phyloP scores from a whole-genome alignment of 2,329 filamentous ascomycete genomes.

The Hypoxylon sp. region DNA sequence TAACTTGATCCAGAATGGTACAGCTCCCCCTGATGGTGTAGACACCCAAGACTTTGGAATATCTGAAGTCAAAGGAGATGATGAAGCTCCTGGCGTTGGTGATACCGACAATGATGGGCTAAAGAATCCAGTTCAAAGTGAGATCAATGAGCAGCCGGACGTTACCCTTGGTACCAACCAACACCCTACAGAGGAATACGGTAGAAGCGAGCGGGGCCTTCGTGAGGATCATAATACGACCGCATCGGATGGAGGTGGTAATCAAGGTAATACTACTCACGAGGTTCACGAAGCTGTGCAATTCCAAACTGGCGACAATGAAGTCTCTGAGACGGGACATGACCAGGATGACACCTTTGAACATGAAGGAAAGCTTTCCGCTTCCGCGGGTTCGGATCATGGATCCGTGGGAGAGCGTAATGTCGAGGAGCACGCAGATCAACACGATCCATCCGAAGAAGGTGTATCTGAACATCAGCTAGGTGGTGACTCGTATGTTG shows the following conservation, averaged over 20 bases:
- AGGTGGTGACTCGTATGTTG: constrained; percentile 41
- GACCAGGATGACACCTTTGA: constrained; percentile 19
- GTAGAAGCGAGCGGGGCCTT: background rate
- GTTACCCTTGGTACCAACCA: constrained; percentile 1
- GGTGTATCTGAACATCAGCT: constrained; percentile 40
- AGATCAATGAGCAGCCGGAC: constrained; percentile 15
- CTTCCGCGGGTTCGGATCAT: constrained; percentile 16
- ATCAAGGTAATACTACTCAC: constrained; percentile 14
- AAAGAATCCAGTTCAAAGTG: background rate
- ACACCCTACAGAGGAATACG: constrained; percentile 3
- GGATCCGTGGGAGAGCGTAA: constrained; percentile 18
- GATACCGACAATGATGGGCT: background rate
- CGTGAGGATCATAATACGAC: background rate
- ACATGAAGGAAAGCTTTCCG: constrained; percentile 15
- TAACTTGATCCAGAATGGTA: constrained; percentile 19
- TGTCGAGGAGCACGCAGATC: constrained; percentile 24
- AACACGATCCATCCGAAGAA: constrained; percentile 9
- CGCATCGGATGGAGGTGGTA: constrained; percentile 9
- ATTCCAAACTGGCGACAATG: constrained; percentile 16
- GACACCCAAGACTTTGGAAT: constrained; percentile 28
- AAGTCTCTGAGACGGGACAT: constrained; percentile 21
- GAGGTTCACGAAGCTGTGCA: constrained; percentile 14
- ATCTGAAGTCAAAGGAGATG: constrained; percentile 8
- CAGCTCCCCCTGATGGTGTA: constrained; percentile 8
- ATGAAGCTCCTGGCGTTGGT: constrained; percentile 1